Percentiles rank a stretch among this genome's conserved stretches.
These are phyloP conservation scores for Echeveria elegans DNA, from an alignment of 164 flowering plant genomes.

Conservation along the genomic window DNA sequence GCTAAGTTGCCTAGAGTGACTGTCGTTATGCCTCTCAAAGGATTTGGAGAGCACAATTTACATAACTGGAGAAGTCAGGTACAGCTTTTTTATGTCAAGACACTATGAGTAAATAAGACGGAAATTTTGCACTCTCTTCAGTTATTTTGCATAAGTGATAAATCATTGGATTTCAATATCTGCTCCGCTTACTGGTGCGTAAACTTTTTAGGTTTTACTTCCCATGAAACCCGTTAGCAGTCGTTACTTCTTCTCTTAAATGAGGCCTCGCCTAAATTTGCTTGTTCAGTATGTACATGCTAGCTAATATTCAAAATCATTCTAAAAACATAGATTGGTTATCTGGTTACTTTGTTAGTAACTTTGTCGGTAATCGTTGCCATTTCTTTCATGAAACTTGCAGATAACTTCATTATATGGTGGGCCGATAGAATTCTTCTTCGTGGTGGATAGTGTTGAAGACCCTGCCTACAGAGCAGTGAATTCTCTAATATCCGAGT, in stretches of 20 bases:
- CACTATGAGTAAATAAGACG: background rate
- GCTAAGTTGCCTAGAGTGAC: conserved; percentile 71
- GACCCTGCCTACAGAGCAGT: conserved; percentile 91
- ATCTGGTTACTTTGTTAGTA: background rate
- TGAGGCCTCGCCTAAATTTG: background rate
- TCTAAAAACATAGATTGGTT: background rate
- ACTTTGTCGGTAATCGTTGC: background rate
- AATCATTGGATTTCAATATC: background rate
- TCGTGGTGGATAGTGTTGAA: conserved; percentile 82
- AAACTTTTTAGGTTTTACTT: background rate
- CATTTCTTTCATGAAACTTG: conserved; percentile 8
- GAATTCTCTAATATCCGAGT: conserved; percentile 43
- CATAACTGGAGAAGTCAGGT: conserved; percentile 99
- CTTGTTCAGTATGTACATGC: background rate
- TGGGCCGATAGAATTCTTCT: conserved; percentile 86
- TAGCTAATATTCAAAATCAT: background rate
- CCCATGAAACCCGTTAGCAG: background rate
- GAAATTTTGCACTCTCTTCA: background rate
- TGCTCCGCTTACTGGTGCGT: background rate
- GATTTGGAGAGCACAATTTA: conserved; percentile 96
- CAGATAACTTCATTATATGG: conserved; percentile 96
- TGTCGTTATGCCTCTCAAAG: conserved; percentile 95
- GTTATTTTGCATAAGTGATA: background rate
- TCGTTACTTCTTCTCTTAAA: background rate
- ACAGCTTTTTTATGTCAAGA: conserved; percentile 8